A percentile compares a stretch with the other conserved stretches of the same genome.
phyloP scores from a whole-genome alignment of 1,284 basidiomycete species.

The Ceratobasidium sp. region DNA sequence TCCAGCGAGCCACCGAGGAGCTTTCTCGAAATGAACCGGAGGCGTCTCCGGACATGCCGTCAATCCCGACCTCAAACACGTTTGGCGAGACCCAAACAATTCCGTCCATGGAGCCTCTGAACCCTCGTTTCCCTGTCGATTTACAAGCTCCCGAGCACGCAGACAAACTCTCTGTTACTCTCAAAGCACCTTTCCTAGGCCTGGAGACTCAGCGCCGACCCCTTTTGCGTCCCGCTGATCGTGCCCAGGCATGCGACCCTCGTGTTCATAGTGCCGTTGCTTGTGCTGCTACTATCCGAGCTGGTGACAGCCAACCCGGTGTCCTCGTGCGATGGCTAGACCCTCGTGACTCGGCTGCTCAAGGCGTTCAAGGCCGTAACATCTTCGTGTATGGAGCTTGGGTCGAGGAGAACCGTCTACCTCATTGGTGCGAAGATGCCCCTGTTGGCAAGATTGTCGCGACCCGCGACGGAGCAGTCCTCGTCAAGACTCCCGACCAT shows the following conservation, averaged over 20 bases:
- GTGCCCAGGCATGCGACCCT: constrained; percentile 50
- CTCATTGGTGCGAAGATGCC: constrained; percentile 47
- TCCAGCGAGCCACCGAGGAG: not conserved
- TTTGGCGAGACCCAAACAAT: too few species aligned
- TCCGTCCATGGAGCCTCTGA: constrained; percentile 13
- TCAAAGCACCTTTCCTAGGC: constrained; percentile 53
- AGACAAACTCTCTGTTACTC: constrained; percentile 49
- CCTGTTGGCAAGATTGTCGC: constrained; percentile 55
- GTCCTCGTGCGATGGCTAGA: constrained; percentile 55
- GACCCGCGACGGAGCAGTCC: constrained; percentile 56
- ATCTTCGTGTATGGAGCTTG: constrained; percentile 58
- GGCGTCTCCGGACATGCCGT: not conserved
- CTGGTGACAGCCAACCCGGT: constrained; percentile 59
- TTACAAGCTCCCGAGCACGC: constrained; percentile 13
- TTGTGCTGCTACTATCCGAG: constrained; percentile 54
- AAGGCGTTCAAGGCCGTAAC: constrained; percentile 48
- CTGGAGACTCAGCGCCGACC: constrained; percentile 55
- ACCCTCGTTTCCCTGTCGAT: constrained; percentile 5
- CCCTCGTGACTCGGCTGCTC: constrained; percentile 32
- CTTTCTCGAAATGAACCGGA: not conserved
- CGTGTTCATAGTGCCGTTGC: constrained; percentile 54
- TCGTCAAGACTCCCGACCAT: constrained; percentile 54
- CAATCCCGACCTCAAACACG: too few species aligned
- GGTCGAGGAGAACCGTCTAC: constrained; percentile 51
- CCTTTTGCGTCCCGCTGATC: constrained; percentile 54